These are phyloP conservation scores for Ophiostoma piceae DNA, from an alignment of 2,329 filamentous ascomycete genomes.

Conservation along the genomic window DNA sequence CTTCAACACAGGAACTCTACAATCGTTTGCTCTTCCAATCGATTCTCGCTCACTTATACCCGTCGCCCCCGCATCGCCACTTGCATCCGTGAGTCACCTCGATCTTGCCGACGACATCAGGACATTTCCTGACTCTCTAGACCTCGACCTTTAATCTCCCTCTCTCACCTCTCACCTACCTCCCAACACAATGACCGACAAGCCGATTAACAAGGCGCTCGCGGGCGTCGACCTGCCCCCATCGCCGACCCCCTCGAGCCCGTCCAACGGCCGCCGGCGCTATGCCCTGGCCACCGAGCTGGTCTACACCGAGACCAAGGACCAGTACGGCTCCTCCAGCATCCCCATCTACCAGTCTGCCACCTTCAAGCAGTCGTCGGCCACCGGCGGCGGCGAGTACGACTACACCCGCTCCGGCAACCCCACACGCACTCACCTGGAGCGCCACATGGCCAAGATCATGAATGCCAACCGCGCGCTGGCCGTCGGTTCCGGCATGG, in stretches of 20 bases:
- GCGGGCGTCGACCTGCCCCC: conserved; percentile 77
- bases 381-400: conserved; percentile 80
- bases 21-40: neutral
- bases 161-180: neutral
- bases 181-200: conserved; percentile 29
- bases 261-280: conserved; percentile 69
- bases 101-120: neutral
- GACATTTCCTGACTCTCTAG: neutral
- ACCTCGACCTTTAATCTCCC: neutral
- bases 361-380: conserved; percentile 91
- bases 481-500: conserved; percentile 95
- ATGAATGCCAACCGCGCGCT: conserved; percentile 92
- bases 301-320: conserved; percentile 90
- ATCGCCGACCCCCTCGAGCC: conserved; percentile 88
- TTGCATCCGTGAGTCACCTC: neutral
- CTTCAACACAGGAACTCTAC: neutral
- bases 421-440: conserved; percentile 89
- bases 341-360: conserved; percentile 98
- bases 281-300: conserved; percentile 95
- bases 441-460: conserved; percentile 96
- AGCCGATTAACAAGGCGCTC: conserved; percentile 47
- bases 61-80: neutral
- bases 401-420: conserved; percentile 98
- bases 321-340: conserved; percentile 95
- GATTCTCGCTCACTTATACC: neutral